Conservation (phyloP, 2,329 filamentous ascomycete genomes). For the Talaromyces amestolkiae region DNA sequence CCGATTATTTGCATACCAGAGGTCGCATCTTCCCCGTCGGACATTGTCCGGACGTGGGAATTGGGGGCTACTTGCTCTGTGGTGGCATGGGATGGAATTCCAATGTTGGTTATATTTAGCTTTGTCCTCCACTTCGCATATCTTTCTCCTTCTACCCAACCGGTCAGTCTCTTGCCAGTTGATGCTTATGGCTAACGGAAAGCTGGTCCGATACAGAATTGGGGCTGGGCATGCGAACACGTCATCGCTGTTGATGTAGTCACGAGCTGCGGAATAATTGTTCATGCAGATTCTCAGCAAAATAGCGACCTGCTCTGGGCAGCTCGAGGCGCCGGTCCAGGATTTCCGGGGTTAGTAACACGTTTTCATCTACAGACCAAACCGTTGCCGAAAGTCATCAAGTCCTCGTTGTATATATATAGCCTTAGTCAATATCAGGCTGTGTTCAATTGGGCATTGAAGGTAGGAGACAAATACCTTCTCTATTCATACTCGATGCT, state of each 20-base stretch:
- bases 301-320: constrained; percentile 50
- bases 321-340: constrained; percentile 45
- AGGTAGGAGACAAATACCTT: neutral
- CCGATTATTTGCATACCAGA: neutral
- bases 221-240: constrained; percentile 51
- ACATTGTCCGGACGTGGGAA: constrained; percentile 5
- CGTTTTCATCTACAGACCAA: constrained; percentile 46
- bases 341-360: constrained; percentile 52
- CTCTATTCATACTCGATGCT: neutral
- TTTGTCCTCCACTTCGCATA: neutral
- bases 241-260: constrained; percentile 48
- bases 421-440: constrained; percentile 43
- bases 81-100: constrained; percentile 13
- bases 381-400: constrained; percentile 21
- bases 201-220: constrained; percentile 2
- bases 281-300: constrained; percentile 26
- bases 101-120: neutral
- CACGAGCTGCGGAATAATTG: constrained; percentile 38
- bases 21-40: neutral
- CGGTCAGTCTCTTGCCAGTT: neutral
- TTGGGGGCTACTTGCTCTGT: neutral
- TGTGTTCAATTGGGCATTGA: constrained; percentile 48
- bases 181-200: neutral
- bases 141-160: neutral
- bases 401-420: constrained; percentile 41